Evolutionary conservation across 2,329 filamentous ascomycete genomes (phyloP).

Genomic region (Penicillium verrucosum): DNA sequence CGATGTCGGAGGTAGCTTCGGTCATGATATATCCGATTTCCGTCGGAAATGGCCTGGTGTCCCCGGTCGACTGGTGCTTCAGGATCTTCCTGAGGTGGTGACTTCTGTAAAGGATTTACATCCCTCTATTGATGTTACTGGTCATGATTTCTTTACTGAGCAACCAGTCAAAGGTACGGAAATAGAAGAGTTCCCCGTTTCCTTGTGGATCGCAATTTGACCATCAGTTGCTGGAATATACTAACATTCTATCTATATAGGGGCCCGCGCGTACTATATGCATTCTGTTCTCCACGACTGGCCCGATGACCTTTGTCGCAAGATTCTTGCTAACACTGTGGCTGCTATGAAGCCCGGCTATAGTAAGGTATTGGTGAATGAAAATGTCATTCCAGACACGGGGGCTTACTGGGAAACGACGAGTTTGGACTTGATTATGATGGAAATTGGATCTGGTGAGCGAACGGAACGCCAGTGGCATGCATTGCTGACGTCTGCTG

Average conservation of each 20-base stretch:
- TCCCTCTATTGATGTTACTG: neutral
- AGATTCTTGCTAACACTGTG: constrained; percentile 30
- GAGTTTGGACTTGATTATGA: constrained; percentile 44
- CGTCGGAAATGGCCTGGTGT: constrained; percentile 33
- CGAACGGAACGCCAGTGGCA: constrained; percentile 42
- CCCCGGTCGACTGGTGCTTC: constrained; percentile 46
- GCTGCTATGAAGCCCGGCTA: constrained; percentile 40
- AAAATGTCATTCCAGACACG: constrained; percentile 40
- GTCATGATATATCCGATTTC: constrained; percentile 42
- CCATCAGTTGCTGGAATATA: neutral
- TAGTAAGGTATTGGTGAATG: constrained; percentile 45
- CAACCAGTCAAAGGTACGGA: constrained; percentile 44
- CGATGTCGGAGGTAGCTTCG: constrained; percentile 44
- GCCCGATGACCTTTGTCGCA: constrained; percentile 30
- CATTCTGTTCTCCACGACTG: constrained; percentile 38
- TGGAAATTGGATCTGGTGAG: constrained; percentile 39
- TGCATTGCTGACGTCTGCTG: constrained; percentile 30
- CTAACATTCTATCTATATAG: constrained; percentile 16
- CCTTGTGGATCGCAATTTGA: neutral
- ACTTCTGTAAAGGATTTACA: constrained; percentile 15
- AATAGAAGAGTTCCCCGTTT: neutral
- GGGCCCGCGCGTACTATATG: constrained; percentile 38
- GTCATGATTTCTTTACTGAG: constrained; percentile 46
- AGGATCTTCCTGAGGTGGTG: constrained; percentile 46
- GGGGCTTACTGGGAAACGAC: constrained; percentile 32